Evolutionary conservation across 202 grass and related monocot species (phyloP).

Genomic region (Panicum virgatum): DNA sequence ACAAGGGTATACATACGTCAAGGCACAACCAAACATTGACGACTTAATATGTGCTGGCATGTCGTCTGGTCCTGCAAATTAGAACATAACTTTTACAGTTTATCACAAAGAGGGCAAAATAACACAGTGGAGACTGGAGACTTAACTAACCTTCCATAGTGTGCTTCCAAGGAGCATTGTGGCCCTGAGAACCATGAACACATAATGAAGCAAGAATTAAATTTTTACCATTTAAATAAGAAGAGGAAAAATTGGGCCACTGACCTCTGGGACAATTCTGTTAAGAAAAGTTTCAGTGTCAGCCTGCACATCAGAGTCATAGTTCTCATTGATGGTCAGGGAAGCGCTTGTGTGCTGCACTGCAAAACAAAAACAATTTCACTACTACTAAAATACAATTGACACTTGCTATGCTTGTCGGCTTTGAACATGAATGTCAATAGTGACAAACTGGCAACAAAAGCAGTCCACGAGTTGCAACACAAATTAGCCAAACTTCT

Average conservation of each 20-base stretch:
- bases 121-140: not conserved
- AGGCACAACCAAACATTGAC: slow-evolving; percentile 96
- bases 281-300: slow-evolving; percentile 97
- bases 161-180: slow-evolving; percentile 75
- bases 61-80: slow-evolving; percentile 92
- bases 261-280: slow-evolving; percentile 91
- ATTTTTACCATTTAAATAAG: slow-evolving; percentile 6
- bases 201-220: slow-evolving; percentile 11
- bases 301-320: slow-evolving; percentile 85
- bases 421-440: not conserved
- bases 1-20: slow-evolving; percentile 60
- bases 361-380: slow-evolving; percentile 44
- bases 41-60: slow-evolving; percentile 99
- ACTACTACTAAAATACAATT: slow-evolving; percentile 11
- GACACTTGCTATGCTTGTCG: slow-evolving; percentile 8
- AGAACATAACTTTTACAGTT: slow-evolving; percentile 26
- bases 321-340: slow-evolving; percentile 96
- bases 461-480: not conserved
- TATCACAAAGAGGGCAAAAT: not conserved
- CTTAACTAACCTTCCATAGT: slow-evolving; percentile 68
- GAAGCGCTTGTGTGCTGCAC: slow-evolving; percentile 98
- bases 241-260: not conserved
- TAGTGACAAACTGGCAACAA: not conserved
- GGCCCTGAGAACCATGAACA: slow-evolving; percentile 50
- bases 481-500: not conserved